These are phyloP conservation scores for Polytrichum commune DNA, from an alignment of 225 moss, liverwort and hornwort genomes.

Conservation along the genomic window DNA sequence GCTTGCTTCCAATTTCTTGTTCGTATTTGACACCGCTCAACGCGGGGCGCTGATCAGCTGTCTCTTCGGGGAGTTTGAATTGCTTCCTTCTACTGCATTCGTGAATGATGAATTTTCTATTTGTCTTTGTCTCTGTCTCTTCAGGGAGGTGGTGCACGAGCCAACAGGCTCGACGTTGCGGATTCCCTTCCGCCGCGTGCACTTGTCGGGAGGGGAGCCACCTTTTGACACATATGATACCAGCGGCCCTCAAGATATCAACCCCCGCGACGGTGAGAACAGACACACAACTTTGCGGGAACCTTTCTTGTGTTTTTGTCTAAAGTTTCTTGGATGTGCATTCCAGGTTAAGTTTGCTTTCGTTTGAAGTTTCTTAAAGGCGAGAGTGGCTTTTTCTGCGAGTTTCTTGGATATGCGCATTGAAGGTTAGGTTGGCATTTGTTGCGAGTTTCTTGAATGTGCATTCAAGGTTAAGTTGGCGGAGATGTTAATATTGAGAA, in stretches of 20 bases:
- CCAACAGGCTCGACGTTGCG: conserved; percentile 48
- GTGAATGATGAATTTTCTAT: not conserved
- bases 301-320: not conserved
- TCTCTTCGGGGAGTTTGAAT: not conserved
- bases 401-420: not conserved
- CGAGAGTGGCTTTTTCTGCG: not conserved
- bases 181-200: conserved; percentile 87
- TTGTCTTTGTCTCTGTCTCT: not conserved
- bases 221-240: conserved; percentile 93
- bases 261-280: conserved; percentile 49
- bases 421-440: not conserved
- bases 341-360: not conserved
- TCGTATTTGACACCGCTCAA: no score
- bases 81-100: not conserved
- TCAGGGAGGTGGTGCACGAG: conserved; percentile 77
- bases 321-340: not conserved
- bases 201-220: conserved; percentile 76
- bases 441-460: not conserved
- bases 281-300: not conserved
- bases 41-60: no score
- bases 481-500: not conserved
- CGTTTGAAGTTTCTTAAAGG: not conserved
- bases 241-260: conserved; percentile 70
- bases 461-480: not conserved
- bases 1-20: no score